phyloP scores from a whole-genome alignment of 495 filamentous ascomycete species.

The Evernia prunastri region DNA sequence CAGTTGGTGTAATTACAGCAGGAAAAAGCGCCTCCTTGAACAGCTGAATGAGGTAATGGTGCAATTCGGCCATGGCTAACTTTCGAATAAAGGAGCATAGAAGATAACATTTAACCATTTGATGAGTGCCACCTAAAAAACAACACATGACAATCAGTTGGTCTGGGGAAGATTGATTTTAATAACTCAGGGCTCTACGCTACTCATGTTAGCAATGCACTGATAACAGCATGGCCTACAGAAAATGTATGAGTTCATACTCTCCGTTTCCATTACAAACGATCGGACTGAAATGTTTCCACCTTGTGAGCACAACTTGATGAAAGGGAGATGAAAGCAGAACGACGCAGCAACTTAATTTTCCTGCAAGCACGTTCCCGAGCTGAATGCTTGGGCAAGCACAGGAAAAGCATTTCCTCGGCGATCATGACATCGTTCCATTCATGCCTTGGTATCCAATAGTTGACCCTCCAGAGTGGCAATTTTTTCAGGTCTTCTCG shows the following conservation, averaged over 20 bases:
- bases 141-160: background rate
- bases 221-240: background rate
- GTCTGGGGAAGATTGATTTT: background rate
- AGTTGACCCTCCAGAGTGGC: background rate
- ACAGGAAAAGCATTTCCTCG: background rate
- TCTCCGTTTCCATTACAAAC: background rate
- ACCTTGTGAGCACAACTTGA: background rate
- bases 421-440: background rate
- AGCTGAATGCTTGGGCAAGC: background rate
- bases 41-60: slow-evolving; percentile 31
- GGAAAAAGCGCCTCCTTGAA: slow-evolving; percentile 37
- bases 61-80: slow-evolving; percentile 8
- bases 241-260: background rate
- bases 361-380: background rate
- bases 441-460: background rate
- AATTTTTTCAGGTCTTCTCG: background rate
- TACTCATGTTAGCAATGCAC: background rate
- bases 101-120: background rate
- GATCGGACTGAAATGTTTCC: background rate
- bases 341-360: background rate
- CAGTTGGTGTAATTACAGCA: slow-evolving; percentile 48
- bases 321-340: background rate
- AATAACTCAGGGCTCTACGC: background rate
- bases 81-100: background rate
- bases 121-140: background rate